These are phyloP conservation scores for Wickerhamiella parazyma DNA, from an alignment of 805 yeast species.

Conservation along the genomic window DNA sequence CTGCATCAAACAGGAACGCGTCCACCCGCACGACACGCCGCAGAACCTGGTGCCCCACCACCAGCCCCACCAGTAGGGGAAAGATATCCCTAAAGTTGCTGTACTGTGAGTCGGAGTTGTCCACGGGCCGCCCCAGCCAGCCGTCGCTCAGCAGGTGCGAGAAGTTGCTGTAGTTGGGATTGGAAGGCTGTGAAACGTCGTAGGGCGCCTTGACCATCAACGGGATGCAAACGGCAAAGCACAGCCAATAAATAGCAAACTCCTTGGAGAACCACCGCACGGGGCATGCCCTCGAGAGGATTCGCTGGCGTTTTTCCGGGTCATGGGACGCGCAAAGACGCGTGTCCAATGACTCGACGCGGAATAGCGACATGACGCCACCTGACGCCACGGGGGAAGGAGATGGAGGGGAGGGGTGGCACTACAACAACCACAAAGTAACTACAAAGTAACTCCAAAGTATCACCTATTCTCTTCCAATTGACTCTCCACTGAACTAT, in stretches of 20 bases:
- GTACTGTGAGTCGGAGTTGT: conserved; percentile 85
- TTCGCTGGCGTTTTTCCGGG: conserved; percentile 21
- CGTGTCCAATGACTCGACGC: conserved; percentile 32
- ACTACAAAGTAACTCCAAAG: too few relatives aligned
- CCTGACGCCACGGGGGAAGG: too few relatives aligned
- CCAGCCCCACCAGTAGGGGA: conserved; percentile 42
- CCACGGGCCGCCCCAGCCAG: conserved; percentile 73
- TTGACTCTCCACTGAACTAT: too few relatives aligned
- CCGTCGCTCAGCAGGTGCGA: conserved; percentile 56
- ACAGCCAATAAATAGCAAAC: conserved; percentile 51
- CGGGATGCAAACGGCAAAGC: conserved; percentile 62
- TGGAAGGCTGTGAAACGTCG: conserved; percentile 38
- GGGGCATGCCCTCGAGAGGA: conserved; percentile 21
- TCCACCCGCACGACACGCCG: conserved; percentile 28
- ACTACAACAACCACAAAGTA: too few relatives aligned
- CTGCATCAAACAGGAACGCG: conserved; percentile 53
- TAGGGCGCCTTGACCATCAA: conserved; percentile 69
- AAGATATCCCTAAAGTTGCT: conserved; percentile 75
- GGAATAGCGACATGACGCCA: conserved; percentile 20
- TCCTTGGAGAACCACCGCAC: conserved; percentile 69
- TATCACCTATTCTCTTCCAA: too few relatives aligned
- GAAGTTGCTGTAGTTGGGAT: conserved; percentile 56
- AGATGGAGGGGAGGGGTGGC: too few relatives aligned
- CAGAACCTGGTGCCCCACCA: conserved; percentile 39
- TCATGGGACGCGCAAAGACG: conserved; percentile 29